Conservation (phyloP, 148 eudicot species). For the Rhododendron mucronatum region DNA sequence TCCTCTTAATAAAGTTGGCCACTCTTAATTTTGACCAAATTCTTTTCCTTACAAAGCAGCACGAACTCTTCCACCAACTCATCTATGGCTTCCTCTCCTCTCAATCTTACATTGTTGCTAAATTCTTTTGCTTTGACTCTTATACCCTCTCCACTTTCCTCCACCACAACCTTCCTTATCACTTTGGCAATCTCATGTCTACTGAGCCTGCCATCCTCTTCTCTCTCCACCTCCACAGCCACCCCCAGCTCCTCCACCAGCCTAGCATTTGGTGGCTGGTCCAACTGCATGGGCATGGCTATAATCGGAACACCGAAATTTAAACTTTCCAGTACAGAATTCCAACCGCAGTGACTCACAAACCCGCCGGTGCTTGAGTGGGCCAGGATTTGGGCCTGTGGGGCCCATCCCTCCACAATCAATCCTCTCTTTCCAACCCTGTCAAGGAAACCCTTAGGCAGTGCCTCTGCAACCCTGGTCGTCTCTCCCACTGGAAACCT, state of each 20-base stretch:
- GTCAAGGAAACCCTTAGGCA: conserved; percentile 28
- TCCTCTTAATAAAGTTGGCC: not conserved
- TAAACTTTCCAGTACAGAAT: conserved; percentile 22
- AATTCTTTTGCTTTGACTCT: conserved; percentile 18
- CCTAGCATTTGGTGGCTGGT: conserved; percentile 26
- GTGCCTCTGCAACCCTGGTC: conserved; percentile 9
- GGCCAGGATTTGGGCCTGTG: conserved; percentile 20
- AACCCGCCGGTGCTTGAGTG: conserved; percentile 25
- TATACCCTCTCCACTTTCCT: conserved; percentile 13
- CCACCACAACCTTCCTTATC: conserved; percentile 12
- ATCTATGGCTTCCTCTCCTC: conserved; percentile 9
- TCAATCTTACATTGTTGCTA: not conserved
- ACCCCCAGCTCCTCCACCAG: conserved; percentile 24
- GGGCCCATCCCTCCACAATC: conserved; percentile 25
- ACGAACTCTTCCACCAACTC: not conserved
- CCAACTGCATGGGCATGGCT: conserved; percentile 24
- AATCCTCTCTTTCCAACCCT: conserved; percentile 21
- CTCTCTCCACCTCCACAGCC: conserved; percentile 18
- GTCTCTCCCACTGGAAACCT: conserved; percentile 17
- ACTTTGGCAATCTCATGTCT: conserved; percentile 13
- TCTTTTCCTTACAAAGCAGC: not conserved
- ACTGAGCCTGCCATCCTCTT: conserved; percentile 11
- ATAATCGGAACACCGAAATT: conserved; percentile 24
- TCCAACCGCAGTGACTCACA: conserved; percentile 37
- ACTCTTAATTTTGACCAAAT: not conserved